Evolutionary conservation across 2,329 filamentous ascomycete genomes (phyloP).

Genomic region (Epichloe bromicola): DNA sequence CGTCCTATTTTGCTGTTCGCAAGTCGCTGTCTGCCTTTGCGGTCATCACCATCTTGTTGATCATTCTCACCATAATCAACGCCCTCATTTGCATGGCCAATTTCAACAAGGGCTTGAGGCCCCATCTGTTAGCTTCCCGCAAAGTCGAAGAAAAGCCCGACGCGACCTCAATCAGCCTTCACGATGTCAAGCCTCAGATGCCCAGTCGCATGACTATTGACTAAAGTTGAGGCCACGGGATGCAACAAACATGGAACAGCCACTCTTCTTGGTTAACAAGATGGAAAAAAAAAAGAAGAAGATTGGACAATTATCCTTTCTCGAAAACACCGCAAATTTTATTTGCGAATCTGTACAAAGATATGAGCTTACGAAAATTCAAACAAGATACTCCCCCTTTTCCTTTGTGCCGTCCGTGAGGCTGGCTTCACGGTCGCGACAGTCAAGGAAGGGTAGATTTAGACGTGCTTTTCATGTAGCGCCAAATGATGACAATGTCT

Average conservation of each 20-base stretch:
- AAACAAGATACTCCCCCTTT: neutral
- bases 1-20: slow-evolving; percentile 63
- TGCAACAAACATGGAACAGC: neutral
- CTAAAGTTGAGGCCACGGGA: slow-evolving; percentile 19
- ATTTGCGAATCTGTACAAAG: slow-evolving; percentile 5
- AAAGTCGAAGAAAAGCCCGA: slow-evolving; percentile 42
- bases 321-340: slow-evolving; percentile 1
- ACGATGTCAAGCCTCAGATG: slow-evolving; percentile 42
- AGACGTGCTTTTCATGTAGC: neutral
- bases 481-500: neutral
- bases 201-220: slow-evolving; percentile 50
- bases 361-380: slow-evolving; percentile 5
- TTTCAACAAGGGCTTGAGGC: slow-evolving; percentile 81
- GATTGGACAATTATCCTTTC: neutral
- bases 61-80: slow-evolving; percentile 78
- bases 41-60: slow-evolving; percentile 78
- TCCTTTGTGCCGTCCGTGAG: neutral
- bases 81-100: slow-evolving; percentile 81
- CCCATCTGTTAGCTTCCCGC: slow-evolving; percentile 53
- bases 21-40: slow-evolving; percentile 88
- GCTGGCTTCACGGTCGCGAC: neutral
- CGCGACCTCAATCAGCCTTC: slow-evolving; percentile 40
- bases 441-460: neutral
- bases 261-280: neutral
- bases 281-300: neutral